Base-by-base conservation (phyloP, 371 early-diverging fungal species). In the Saksenaea oblongispora region DNA sequence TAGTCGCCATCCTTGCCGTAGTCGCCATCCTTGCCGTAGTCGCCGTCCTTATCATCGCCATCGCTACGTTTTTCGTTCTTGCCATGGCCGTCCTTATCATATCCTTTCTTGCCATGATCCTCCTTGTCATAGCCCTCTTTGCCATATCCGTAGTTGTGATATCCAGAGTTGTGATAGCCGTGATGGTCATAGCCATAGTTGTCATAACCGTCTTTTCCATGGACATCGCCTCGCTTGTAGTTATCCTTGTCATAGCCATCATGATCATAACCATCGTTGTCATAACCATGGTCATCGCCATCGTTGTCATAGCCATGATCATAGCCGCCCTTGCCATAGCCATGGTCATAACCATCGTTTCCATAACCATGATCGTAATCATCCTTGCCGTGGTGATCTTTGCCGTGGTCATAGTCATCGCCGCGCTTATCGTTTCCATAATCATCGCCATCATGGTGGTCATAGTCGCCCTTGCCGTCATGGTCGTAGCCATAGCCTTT, bases 21-120 rank as follows among this genome's bases (percentile, higher is more conserved):
- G 51, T 47, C 51, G 5, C 51, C 10, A 0, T 22, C 51, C 22
- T 58, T 39, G 10, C 39, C 39, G 18, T 37, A 36, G 18, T 42
- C 3, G 41, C 24, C 51, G 55, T 47, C 53, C 35, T 26, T 18
- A 0, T 34, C 51, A 54, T 37, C 61, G 14, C 53, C 26, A 34
- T 31, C 39, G n/a, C 51, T 22, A 26, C 36, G 53, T 2, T 61
- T n/a, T 2, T 44, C 11, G 17, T 42, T 34, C 1, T 34, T 34
- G 24, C 51, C 35, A 31, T 51, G 47, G 51, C 28, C 60, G 35
- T 60, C 47, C 41, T 31, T 17, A 0, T 44, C 53, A 26, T 61
- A 35, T 5, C 28, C 22, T 0, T 53, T 35, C 15, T 54, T 36
- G 26, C 53, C 53, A 14, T 44, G 15, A 0, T 15, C 35, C 1